Conservation (phyloP, 495 filamentous ascomycete genomes). For the Chaetomidium leptoderma region DNA sequence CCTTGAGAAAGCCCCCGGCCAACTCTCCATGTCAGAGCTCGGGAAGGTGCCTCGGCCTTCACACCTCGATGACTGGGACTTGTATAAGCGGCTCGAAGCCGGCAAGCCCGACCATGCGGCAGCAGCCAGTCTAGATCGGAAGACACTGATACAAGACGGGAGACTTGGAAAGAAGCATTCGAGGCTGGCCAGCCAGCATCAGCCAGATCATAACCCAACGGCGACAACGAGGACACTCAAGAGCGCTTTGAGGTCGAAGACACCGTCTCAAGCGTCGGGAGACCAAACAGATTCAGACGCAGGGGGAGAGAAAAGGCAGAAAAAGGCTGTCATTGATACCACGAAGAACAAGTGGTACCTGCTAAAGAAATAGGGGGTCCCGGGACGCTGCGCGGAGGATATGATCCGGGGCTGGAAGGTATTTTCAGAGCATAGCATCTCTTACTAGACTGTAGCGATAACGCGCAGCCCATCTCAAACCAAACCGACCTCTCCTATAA, state of each 20-base stretch:
- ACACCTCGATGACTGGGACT: conserved; percentile 46
- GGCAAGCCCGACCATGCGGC: conserved; percentile 20
- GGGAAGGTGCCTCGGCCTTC: conserved; percentile 40
- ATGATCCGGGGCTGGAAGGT: too few relatives aligned
- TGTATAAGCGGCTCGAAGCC: conserved; percentile 39
- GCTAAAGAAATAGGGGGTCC: background rate
- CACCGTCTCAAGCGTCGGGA: too few relatives aligned
- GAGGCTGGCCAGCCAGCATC: background rate
- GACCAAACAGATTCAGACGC: too few relatives aligned
- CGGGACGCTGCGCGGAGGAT: too few relatives aligned
- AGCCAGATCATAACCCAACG: background rate
- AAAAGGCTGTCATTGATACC: background rate
- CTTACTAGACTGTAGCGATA: too few relatives aligned
- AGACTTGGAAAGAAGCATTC: background rate
- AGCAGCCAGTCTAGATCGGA: background rate
- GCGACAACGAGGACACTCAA: too few relatives aligned
- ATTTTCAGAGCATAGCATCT: too few relatives aligned
- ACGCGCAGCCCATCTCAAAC: too few relatives aligned
- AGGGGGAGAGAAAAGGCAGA: too few relatives aligned
- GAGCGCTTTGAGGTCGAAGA: too few relatives aligned
- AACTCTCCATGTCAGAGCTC: conserved; percentile 31
- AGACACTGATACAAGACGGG: background rate
- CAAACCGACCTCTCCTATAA: too few relatives aligned
- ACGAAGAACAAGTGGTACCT: background rate
- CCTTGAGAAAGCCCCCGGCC: conserved; percentile 32